Evolutionary conservation across 208 protist genomes (phyloP), one percentile per base, ranked within the genome.

Genomic region (Leishmania guyanensis): DNA sequence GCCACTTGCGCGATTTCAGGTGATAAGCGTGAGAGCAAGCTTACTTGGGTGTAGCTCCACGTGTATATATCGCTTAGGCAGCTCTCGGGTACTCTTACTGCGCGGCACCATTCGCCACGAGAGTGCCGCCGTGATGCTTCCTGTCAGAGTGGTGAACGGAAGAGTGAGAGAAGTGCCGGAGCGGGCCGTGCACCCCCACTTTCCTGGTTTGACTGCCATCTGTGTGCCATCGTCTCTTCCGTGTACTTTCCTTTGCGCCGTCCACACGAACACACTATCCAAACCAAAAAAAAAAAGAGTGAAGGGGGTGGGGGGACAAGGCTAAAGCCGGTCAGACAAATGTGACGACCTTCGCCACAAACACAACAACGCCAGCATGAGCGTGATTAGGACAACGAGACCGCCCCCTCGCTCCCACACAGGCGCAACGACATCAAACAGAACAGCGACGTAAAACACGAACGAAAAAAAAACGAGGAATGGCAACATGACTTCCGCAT

Each of bases 341-440:
- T 1, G 69, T 33, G 69, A 36, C 26, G 10, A 16, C 5, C 9
- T 14, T 73, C 43, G 26, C 46, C 69, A 54, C 22, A 51, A 36
- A 12, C 39, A 73, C 66, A 50, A 14, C 39, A 72, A 48, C 17
- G 36, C 66, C 66, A 29, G 66, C 39, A 50, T 50, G 16, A 72
- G 66, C 69, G 16, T 26, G 39, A 53, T 73, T 33, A 73, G 20
- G 12, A 33, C 33, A 54, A 29, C 69, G 69, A 51, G 9, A 36
- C n/a, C 39, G 26, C 36, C 46, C 36, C 43, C 46, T 73, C 43
- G 14, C 17, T 10, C 36, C 58, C 26, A n/a, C 48, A 56, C 14
- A 71, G 22, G 39, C 22, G 5, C 16, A 79, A 58, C 33, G 33
- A 79, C 33, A 48, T 12, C 53, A 79, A 79, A 14, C 33, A 71